These are phyloP conservation scores for Cyberlindnera veronae DNA, from an alignment of 805 yeast species.

Conservation along the genomic window DNA sequence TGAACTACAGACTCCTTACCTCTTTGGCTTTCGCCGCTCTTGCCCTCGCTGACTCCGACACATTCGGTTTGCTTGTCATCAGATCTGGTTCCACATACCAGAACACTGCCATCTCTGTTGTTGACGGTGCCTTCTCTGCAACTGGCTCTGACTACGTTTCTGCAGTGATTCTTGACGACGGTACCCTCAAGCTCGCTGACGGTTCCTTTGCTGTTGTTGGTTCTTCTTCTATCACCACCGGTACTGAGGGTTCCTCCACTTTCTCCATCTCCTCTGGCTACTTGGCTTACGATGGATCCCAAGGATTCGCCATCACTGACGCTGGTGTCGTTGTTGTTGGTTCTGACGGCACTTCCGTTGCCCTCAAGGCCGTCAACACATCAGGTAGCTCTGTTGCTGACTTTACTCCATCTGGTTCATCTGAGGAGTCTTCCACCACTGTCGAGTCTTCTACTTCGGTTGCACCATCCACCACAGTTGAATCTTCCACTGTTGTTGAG, in stretches of 20 bases:
- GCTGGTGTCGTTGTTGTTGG: constrained; percentile 7
- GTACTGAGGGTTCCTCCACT: constrained; percentile 32
- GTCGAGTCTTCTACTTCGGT: no score
- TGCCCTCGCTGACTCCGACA: constrained; percentile 34
- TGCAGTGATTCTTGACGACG: constrained; percentile 29
- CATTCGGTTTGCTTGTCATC: constrained; percentile 33
- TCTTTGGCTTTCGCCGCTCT: constrained; percentile 26
- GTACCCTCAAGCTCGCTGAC: constrained; percentile 29
- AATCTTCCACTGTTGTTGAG: no score
- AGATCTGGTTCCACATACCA: constrained; percentile 34
- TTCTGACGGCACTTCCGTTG: constrained; percentile 11
- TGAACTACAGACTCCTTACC: constrained; percentile 24
- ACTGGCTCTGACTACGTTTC: background rate
- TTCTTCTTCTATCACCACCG: constrained; percentile 25
- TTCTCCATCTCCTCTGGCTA: constrained; percentile 37
- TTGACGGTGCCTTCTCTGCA: constrained; percentile 16
- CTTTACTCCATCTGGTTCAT: constrained; percentile 23
- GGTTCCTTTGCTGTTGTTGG: constrained; percentile 28
- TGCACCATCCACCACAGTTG: no score
- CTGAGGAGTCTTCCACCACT: constrained; percentile 11
- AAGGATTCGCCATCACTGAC: constrained; percentile 37
- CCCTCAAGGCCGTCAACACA: constrained; percentile 14
- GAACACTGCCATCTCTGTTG: constrained; percentile 22
- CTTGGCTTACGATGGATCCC: constrained; percentile 33
- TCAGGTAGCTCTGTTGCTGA: constrained; percentile 25